Conservation (phyloP, 495 filamentous ascomycete genomes). For the Penicillium cataractarum region DNA sequence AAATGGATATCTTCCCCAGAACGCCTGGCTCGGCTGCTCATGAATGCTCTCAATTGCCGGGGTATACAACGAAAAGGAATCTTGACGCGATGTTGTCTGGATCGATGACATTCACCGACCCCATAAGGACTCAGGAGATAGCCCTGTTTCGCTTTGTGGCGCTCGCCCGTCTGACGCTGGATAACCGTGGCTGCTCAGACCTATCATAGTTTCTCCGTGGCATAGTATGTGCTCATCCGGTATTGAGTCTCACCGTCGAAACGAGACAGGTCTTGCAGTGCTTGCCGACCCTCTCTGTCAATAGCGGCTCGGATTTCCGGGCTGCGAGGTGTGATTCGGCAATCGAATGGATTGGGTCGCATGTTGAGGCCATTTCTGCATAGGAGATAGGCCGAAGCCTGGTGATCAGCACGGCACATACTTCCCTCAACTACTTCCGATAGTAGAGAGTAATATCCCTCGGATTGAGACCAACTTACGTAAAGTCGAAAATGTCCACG, state of each 20-base stretch:
- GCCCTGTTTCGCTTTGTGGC: neutral
- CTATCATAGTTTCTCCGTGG: conserved; percentile 31
- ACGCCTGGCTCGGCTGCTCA: neutral
- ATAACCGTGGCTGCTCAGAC: neutral
- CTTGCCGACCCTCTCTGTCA: conserved; percentile 57
- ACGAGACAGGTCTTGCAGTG: conserved; percentile 52
- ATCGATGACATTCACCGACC: neutral
- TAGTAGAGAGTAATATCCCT: neutral
- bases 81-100: neutral
- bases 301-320: conserved; percentile 55
- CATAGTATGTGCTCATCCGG: conserved; percentile 57
- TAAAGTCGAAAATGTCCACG: conserved; percentile 50
- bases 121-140: neutral
- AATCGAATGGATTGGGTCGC: conserved; percentile 41
- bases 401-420: conserved; percentile 11
- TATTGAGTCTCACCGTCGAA: conserved; percentile 64
- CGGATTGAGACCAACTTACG: conserved; percentile 29
- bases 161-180: neutral
- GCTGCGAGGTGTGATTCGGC: conserved; percentile 40
- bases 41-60: neutral
- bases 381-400: neutral
- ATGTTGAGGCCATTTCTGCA: conserved; percentile 44
- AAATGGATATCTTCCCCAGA: neutral
- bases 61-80: neutral
- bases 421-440: neutral